phyloP scores from a whole-genome alignment of 305 asterid genomes.

The Lippia alba region DNA sequence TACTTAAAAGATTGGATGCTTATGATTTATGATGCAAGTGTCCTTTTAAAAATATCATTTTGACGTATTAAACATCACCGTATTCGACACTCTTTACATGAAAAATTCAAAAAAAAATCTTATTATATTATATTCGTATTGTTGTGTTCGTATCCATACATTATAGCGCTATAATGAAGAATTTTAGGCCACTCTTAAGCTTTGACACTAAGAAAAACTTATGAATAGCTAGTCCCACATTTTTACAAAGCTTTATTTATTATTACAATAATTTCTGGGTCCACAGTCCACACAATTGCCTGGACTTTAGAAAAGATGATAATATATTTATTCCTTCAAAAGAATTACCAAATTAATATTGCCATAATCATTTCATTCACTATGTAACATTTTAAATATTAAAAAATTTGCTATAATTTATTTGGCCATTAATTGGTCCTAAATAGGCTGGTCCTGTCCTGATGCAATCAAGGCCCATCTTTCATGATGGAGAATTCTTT shows the following conservation, averaged over 20 bases:
- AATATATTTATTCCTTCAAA: conserved; percentile 28
- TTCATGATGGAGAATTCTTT: background rate
- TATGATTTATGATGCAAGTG: background rate
- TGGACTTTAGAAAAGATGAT: conserved; percentile 26
- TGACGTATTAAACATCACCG: no score
- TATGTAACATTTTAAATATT: background rate
- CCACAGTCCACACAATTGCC: conserved; percentile 30
- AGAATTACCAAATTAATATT: conserved; percentile 27
- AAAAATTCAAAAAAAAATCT: no score
- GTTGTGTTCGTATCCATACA: no score
- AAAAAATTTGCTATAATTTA: conserved; percentile 3
- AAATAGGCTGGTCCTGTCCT: conserved; percentile 33
- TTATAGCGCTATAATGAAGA: conserved; percentile 11
- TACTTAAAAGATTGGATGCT: background rate
- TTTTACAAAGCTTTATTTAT: conserved; percentile 28
- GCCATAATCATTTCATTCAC: conserved; percentile 41
- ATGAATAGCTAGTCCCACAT: conserved; percentile 41
- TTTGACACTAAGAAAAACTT: conserved; percentile 37
- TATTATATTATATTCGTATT: no score
- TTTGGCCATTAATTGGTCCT: conserved; percentile 18
- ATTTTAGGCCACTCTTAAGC: conserved; percentile 34
- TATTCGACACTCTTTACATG: no score
- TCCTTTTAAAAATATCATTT: no score
- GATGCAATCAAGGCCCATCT: conserved; percentile 28
- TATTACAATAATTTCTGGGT: conserved; percentile 28